A percentile compares a stretch with the other conserved stretches of the same genome.
Conservation (phyloP, 2,329 filamentous ascomycete genomes). For the Hypoxylon sp. region DNA sequence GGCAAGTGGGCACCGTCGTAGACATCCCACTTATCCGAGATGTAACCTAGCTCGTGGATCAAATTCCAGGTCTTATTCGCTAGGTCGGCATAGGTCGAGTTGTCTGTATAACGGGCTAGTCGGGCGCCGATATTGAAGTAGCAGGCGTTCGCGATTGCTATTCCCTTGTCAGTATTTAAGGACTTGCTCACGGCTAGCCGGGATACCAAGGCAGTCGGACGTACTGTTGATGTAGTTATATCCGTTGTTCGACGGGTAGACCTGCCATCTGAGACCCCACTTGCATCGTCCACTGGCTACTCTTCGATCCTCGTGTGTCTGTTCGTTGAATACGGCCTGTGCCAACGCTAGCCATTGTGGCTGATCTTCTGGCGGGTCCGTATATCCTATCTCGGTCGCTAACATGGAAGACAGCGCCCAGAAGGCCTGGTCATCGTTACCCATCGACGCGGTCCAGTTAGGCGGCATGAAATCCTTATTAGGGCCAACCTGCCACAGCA, state of each 20-base stretch:
- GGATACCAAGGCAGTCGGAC: constrained; percentile 34
- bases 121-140: constrained; percentile 78
- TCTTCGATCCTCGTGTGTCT: constrained; percentile 73
- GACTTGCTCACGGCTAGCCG: neutral
- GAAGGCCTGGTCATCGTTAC: constrained; percentile 80
- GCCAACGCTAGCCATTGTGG: constrained; percentile 76
- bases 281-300: constrained; percentile 67
- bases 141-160: constrained; percentile 72
- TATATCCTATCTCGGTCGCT: constrained; percentile 75
- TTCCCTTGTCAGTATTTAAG: constrained; percentile 26
- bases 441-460: constrained; percentile 71
- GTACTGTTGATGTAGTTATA: constrained; percentile 81
- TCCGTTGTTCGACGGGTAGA: constrained; percentile 79
- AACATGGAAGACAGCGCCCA: constrained; percentile 79
- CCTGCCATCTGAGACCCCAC: constrained; percentile 84
- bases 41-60: constrained; percentile 67
- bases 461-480: constrained; percentile 70
- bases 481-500: constrained; percentile 72
- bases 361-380: constrained; percentile 67
- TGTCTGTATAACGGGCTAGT: constrained; percentile 78
- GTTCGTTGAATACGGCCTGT: constrained; percentile 78
- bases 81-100: constrained; percentile 74
- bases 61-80: constrained; percentile 75
- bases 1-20: constrained; percentile 74
- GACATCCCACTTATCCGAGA: constrained; percentile 74